Percentiles rank a stretch among this genome's conserved stretches.
phyloP scores from a whole-genome alignment of 805 yeast genomes.

The Metschnikowia bowlesiae region DNA sequence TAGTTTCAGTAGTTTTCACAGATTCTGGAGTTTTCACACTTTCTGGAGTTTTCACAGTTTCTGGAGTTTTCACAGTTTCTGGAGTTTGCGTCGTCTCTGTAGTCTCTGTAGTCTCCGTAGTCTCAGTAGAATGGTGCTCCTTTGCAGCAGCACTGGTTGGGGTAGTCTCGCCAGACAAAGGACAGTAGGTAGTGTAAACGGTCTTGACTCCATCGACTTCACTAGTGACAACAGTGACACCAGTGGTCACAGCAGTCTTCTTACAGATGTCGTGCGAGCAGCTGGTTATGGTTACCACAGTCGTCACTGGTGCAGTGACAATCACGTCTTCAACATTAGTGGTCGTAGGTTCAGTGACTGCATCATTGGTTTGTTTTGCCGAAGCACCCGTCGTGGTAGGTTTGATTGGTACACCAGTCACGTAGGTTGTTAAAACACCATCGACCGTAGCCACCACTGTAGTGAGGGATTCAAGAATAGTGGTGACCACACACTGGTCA shows the following conservation, averaged over 20 bases:
- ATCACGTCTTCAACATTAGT: conserved; percentile 8
- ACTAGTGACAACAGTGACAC: conserved; percentile 25
- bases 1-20: too few relatives aligned
- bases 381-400: background rate
- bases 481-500: conserved; percentile 30
- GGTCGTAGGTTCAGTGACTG: conserved; percentile 1
- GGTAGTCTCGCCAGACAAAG: conserved; percentile 14
- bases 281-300: conserved; percentile 25
- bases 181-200: conserved; percentile 27
- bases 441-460: conserved; percentile 36
- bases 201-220: conserved; percentile 32
- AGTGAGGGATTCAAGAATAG: conserved; percentile 27
- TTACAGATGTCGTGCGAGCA: conserved; percentile 25
- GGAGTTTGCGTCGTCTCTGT: too few relatives aligned
- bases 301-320: conserved; percentile 7
- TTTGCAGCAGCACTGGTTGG: conserved; percentile 14
- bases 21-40: too few relatives aligned
- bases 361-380: background rate
- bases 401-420: conserved; percentile 27
- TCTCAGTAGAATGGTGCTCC: conserved; percentile 4
- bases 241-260: conserved; percentile 22
- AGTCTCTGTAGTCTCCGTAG: background rate
- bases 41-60: too few relatives aligned
- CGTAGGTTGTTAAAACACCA: conserved; percentile 37
- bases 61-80: too few relatives aligned